Conservation (phyloP, 805 yeast species). For the Pichia eremophila region DNA sequence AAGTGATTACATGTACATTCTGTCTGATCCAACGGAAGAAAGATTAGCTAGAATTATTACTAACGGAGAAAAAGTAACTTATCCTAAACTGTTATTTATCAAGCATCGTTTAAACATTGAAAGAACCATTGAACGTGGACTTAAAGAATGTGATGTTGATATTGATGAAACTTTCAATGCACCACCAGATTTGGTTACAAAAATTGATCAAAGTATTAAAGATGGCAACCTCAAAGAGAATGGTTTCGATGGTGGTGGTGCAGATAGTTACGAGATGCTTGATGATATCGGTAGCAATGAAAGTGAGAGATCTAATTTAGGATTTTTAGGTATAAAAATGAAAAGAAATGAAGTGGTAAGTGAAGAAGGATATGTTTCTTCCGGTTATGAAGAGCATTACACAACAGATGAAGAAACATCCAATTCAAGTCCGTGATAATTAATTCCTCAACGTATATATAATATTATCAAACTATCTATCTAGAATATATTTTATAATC, state of each 20-base stretch:
- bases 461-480: not conserved
- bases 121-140: slow-evolving; percentile 48
- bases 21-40: slow-evolving; percentile 59
- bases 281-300: not conserved
- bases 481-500: slow-evolving; percentile 33
- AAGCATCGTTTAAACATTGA: slow-evolving; percentile 59
- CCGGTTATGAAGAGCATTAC: slow-evolving; percentile 1
- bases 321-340: slow-evolving; percentile 12
- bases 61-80: slow-evolving; percentile 58
- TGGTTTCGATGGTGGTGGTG: not conserved
- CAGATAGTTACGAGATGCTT: not conserved
- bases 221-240: not conserved
- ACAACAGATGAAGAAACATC: slow-evolving; percentile 7
- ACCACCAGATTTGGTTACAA: slow-evolving; percentile 5
- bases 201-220: slow-evolving; percentile 1
- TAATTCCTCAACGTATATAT: no score
- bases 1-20: slow-evolving; percentile 50
- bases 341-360: not conserved
- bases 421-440: no score
- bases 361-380: not conserved
- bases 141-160: slow-evolving; percentile 6
- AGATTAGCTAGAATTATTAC: slow-evolving; percentile 44
- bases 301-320: not conserved
- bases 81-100: slow-evolving; percentile 57
- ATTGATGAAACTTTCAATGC: slow-evolving; percentile 4